Base-by-base conservation (phyloP, 768 basidiomycete species). In the Mycena floridula region DNA sequence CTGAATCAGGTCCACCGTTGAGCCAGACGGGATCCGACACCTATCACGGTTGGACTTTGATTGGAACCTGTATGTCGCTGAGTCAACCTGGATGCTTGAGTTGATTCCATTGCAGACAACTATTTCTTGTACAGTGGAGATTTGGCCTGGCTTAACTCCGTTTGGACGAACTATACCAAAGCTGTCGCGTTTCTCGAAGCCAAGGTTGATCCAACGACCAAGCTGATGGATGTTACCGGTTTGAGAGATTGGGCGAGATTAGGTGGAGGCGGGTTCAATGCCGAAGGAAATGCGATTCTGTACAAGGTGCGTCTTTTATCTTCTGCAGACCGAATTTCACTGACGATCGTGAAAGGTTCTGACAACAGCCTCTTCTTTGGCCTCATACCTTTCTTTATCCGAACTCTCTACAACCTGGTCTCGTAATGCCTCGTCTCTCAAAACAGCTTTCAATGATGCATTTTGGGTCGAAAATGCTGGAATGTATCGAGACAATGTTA, bases 41-140 rank as follows among this genome's bases (percentile, higher is more conserved):
- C 0, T 81, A 81, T 49, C 77, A 79, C 54, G 68, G 66, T 18
- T 80, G 77, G 77, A 79, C 78, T 15, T 61, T 81, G 21, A 74
- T 81, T 48, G 78, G 79, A n/a, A 71, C 70, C 11, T 59, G 72
- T 72, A 47, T 50, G 67, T 56, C 18, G 15, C 20, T 41, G 37
- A 40, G 18, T 30, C n/a, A 40, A 13, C 12, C n/a, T 25, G n/a
- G n/a, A n/a, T n/a, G n/a, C n/a, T n/a, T n/a, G n/a, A n/a, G n/a
- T n/a, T n/a, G n/a, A n/a, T n/a, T n/a, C 6, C 38, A 9, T 3
- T 11, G 8, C 42, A 72, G 70, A 79, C 55, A 80, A 79, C 54
- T 81, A 81, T 56, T 73, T 65, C 48, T 55, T 78, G 4, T 81
- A 71, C 52, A 70, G 74, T 1, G 79, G 78, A 0, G 78, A 81